Evolutionary conservation across 106 monocot genomes (phyloP).

Genomic region (Dioscorea alata): DNA sequence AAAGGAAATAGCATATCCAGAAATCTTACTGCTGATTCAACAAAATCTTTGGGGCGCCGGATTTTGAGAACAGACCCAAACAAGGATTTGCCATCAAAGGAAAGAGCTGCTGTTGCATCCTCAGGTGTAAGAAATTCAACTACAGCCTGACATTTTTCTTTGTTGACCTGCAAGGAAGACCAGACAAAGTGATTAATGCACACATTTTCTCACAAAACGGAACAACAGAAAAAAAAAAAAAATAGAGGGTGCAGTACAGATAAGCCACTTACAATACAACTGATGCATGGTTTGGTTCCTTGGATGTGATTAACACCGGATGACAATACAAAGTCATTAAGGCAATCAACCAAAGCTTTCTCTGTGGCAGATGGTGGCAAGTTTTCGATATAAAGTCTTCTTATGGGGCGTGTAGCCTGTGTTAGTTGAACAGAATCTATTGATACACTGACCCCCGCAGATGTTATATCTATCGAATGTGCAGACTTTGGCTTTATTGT

Average conservation of each 20-base stretch:
- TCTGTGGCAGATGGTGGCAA: conserved; percentile 63
- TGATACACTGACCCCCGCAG: conserved; percentile 17
- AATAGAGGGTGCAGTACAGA: not conserved
- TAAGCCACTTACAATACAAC: conserved; percentile 68
- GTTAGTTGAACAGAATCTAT: conserved; percentile 81
- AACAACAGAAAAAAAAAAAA: conserved; percentile 2
- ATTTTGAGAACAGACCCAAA: conserved; percentile 73
- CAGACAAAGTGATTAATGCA: not conserved
- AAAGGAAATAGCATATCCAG: too few relatives aligned
- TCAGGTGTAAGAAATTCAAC: conserved; percentile 98
- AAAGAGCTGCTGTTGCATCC: conserved; percentile 89
- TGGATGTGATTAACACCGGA: conserved; percentile 37
- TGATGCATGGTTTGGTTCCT: conserved; percentile 79
- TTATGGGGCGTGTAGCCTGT: conserved; percentile 89
- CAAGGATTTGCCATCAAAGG: conserved; percentile 65
- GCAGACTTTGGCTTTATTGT: conserved; percentile 14
- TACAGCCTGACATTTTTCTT: conserved; percentile 86
- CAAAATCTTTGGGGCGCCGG: conserved; percentile 88
- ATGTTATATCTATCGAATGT: conserved; percentile 18
- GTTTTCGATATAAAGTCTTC: conserved; percentile 91
- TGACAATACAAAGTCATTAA: conserved; percentile 65
- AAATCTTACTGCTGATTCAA: conserved; percentile 79
- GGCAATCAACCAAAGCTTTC: conserved; percentile 51
- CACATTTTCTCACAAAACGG: not conserved
- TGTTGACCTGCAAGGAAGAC: conserved; percentile 68